Evolutionary conservation across 2,329 filamentous ascomycete genomes (phyloP), one percentile per base, ranked within the genome.

Genomic region (Arthrinium puccinioides): DNA sequence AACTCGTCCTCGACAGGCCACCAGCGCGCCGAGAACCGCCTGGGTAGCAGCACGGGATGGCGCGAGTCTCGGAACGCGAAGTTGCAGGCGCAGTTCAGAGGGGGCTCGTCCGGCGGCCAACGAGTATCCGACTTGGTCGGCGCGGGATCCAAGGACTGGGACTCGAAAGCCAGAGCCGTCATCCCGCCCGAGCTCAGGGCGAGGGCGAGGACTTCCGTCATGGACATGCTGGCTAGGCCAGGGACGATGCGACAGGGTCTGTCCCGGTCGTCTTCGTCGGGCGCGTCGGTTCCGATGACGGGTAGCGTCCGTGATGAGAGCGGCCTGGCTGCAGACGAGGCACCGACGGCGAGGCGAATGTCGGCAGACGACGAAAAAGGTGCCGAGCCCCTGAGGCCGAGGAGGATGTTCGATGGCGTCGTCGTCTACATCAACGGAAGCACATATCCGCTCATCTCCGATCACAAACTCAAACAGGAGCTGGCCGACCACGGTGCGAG

Each of bases 381-480:
- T 63, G 60, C 64, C 41, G 65, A 57, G 47, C n/a, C n/a, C n/a
- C n/a, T n/a, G n/a, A n/a, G n/a, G n/a, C 49, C 44, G 2, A 56
- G 50, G 46, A 53, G 65, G 32, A 73, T 94, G 37, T 89, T 96
- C 55, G 62, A 74, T 30, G 76, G 79, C 13, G 70, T 88, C 16
- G 80, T 76, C 36, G 74, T 95, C 50, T 92, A 90, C 62, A 74
- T 96, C 60, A 95, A 95, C 60, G 88, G 88, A 43, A 89, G 84
- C 47, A 94, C 87, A 3, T 74, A 80, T 42, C 88, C 89, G 2
- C 60, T 78, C 18, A 74, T 95, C 44, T 94, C 86, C 11, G 89
- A 96, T 59, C 85, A 94, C 64, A 84, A 77, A 55, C 73, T 96
- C 40, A 94, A 92, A 66, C 79, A 81, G 38, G 60, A 94, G 13